These are phyloP conservation scores for Bocquillonia castaneifolia DNA, from an alignment of 441 rosid species.

Conservation along the genomic window DNA sequence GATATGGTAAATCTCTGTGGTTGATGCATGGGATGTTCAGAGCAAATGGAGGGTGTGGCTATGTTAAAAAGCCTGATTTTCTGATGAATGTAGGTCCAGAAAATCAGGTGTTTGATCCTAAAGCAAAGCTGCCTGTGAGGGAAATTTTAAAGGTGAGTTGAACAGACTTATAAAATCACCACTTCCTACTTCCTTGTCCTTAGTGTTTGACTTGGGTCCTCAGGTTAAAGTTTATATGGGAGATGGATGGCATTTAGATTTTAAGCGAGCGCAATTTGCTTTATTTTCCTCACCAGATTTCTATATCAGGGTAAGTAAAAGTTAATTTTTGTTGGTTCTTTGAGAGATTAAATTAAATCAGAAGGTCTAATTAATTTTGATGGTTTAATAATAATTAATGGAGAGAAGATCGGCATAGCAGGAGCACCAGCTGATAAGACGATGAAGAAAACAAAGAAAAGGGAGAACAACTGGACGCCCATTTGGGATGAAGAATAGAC, in stretches of 20 bases:
- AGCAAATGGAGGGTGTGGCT: slow-evolving; percentile 80
- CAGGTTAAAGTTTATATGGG: slow-evolving; percentile 81
- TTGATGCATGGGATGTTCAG: slow-evolving; percentile 88
- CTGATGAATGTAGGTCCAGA: slow-evolving; percentile 35
- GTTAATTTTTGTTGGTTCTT: not conserved
- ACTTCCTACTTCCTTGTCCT: not conserved
- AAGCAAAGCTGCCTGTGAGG: slow-evolving; percentile 36
- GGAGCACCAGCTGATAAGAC: slow-evolving; percentile 56
- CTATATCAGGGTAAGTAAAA: slow-evolving; percentile 49
- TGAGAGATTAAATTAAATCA: too few species aligned
- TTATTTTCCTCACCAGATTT: slow-evolving; percentile 76
- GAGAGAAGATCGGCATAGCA: slow-evolving; percentile 59
- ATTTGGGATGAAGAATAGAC: slow-evolving; percentile 59
- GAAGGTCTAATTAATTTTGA: too few species aligned
- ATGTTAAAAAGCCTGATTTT: slow-evolving; percentile 68
- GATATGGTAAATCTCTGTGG: slow-evolving; percentile 71
- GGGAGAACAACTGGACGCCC: slow-evolving; percentile 65
- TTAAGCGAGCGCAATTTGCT: slow-evolving; percentile 61
- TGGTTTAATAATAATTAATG: not conserved
- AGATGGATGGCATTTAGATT: slow-evolving; percentile 76
- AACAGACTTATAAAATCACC: not conserved
- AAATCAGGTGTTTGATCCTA: slow-evolving; percentile 60
- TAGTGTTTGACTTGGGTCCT: not conserved
- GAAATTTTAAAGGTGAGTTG: slow-evolving; percentile 52
- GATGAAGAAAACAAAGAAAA: slow-evolving; percentile 54